Evolutionary conservation across 2,329 filamentous ascomycete genomes (phyloP), one percentile per base, ranked within the genome.

Genomic region (Ceratocystis huliohia): DNA sequence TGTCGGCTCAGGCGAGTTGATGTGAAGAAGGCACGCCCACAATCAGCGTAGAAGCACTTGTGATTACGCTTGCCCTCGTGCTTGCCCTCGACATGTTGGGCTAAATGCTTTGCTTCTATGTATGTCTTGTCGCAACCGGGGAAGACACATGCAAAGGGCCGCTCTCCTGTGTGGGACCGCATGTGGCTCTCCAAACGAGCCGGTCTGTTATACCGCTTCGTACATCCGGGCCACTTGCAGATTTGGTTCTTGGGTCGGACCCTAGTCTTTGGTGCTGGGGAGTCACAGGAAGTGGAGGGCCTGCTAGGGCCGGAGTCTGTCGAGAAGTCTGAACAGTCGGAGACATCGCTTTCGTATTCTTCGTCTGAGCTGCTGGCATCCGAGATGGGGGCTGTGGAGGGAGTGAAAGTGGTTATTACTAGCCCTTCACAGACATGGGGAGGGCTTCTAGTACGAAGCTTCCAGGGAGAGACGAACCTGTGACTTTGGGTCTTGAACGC

Each of bases 151-250:
- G 81, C 80, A 74, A 88, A 95, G 0, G 91, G 86, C 0, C 92
- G 85, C 71, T 93, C 89, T 70, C 93, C 91, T 65, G 85, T 93
- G 74, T 97, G 93, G 0, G 88, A 91, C 69, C 91, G 83, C 28
- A 93, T 77, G 72, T 97, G 93, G 67, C 89, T 86, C 68, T 87
- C 81, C 3, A 96, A 81, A 33, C 90, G 85, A 44, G 88, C 88
- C 0, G 91, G 91, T 2, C 93, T 86, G 74, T 96, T 96, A 79
- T 94, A 97, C 5, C 87, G 85, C 76, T 95, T 95, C 67, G 78
- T 77, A 73, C 93, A 97, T 69, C 81, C 83, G 10, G 86, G 82
- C 74, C 84, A 87, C 0, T 87, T 85, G 76, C 93, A 96, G 3
- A 68, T 66, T 48, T 65, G 50, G 67, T 85, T 80, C 73, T 84